phyloP scores from a whole-genome alignment of 2,329 filamentous ascomycete genomes.

The Mycosphaerella sp. region DNA sequence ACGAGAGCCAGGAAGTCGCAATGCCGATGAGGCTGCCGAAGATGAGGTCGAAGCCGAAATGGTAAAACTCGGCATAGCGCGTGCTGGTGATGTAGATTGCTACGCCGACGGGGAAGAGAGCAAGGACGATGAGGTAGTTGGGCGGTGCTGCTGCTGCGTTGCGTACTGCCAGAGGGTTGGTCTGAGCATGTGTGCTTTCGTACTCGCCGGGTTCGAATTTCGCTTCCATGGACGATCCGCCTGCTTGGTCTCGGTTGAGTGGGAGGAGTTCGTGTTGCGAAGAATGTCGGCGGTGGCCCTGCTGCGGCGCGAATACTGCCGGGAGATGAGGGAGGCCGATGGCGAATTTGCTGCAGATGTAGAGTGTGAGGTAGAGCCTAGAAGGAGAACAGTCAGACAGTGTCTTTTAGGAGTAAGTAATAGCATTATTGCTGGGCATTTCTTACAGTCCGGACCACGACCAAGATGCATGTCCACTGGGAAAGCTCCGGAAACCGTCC shows the following conservation, averaged over 20 bases:
- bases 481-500: conserved; percentile 81
- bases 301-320: conserved; percentile 38
- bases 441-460: conserved; percentile 63
- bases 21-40: conserved; percentile 77
- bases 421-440: background rate
- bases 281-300: conserved; percentile 2
- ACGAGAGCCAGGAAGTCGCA: conserved; percentile 64
- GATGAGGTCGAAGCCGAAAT: conserved; percentile 88
- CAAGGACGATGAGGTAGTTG: conserved; percentile 53
- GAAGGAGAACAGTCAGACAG: background rate
- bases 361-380: conserved; percentile 71
- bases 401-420: too few relatives aligned
- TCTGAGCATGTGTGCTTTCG: background rate
- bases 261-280: conserved; percentile 26
- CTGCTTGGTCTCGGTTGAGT: conserved; percentile 23
- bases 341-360: conserved; percentile 75
- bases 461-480: conserved; percentile 68
- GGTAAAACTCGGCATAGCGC: conserved; percentile 80
- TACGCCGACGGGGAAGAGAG: conserved; percentile 18
- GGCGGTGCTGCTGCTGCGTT: conserved; percentile 76
- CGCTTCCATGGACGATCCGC: conserved; percentile 13
- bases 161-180: conserved; percentile 39
- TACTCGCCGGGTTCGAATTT: conserved; percentile 10
- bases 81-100: conserved; percentile 50
- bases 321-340: conserved; percentile 65